These are phyloP conservation scores for Halophytophthora batemanensis DNA, from an alignment of 352 stramenopile species.

Conservation along the genomic window DNA sequence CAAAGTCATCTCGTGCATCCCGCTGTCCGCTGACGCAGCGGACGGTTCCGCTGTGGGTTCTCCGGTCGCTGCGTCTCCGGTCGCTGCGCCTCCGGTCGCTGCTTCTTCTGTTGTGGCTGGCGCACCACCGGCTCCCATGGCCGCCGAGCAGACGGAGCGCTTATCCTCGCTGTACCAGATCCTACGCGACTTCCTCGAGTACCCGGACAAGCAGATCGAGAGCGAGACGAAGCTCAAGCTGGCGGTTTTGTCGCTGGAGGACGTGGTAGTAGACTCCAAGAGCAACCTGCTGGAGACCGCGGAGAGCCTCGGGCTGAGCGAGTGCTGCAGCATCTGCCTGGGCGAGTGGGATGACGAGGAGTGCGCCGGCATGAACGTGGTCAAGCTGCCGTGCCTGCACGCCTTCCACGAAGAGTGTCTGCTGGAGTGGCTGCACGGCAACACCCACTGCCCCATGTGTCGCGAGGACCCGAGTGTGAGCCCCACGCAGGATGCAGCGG, in stretches of 20 bases:
- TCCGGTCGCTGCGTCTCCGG: too few relatives aligned
- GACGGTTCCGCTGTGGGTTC: not conserved
- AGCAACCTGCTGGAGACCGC: conserved; percentile 57
- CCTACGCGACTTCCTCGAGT: conserved; percentile 78
- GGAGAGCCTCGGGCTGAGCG: conserved; percentile 41
- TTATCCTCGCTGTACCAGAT: conserved; percentile 70
- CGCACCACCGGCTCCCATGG: not conserved
- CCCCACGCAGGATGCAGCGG: conserved; percentile 1
- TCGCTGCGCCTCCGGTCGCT: too few relatives aligned
- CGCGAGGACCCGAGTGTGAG: conserved; percentile 51
- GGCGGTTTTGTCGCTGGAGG: conserved; percentile 76
- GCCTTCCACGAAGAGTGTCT: conserved; percentile 86
- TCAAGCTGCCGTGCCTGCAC: conserved; percentile 81
- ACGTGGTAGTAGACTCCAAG: conserved; percentile 73
- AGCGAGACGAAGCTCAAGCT: conserved; percentile 83
- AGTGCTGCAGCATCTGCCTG: conserved; percentile 86
- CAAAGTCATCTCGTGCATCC: conserved; percentile 78
- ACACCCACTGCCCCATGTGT: conserved; percentile 83
- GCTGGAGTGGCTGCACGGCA: conserved; percentile 83
- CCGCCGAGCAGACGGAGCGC: conserved; percentile 30
- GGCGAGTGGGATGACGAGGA: conserved; percentile 81
- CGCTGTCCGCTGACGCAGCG: conserved; percentile 31
- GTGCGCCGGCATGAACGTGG: conserved; percentile 76
- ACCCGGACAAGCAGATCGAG: conserved; percentile 84
- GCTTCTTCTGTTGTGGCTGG: too few relatives aligned